Evolutionary conservation across 768 basidiomycete species (phyloP).

Genomic region (Suillus placidus): DNA sequence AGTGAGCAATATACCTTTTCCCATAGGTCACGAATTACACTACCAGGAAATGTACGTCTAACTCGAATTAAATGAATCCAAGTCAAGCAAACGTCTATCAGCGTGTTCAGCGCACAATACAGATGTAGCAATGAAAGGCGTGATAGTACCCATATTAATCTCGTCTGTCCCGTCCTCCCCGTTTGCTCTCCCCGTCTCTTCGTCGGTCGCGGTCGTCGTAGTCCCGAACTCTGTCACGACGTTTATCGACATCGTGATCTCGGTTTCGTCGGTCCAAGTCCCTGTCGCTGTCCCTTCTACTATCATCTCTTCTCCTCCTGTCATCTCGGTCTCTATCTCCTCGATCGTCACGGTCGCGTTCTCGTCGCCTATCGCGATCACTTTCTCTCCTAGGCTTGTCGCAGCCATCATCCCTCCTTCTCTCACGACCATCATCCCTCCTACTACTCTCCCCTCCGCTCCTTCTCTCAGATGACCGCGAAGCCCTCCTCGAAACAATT

Average conservation of each 20-base stretch:
- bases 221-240: constrained; percentile 36
- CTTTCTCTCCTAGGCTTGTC: background rate
- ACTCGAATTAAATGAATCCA: no score
- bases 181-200: background rate
- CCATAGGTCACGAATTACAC: no score
- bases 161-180: constrained; percentile 3
- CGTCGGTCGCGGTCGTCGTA: constrained; percentile 19
- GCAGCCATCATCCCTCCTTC: constrained; percentile 12
- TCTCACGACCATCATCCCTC: no score
- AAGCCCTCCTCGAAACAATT: constrained; percentile 42
- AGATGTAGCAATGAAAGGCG: background rate
- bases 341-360: constrained; percentile 36
- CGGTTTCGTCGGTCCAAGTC: constrained; percentile 33
- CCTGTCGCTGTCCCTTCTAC: constrained; percentile 30
- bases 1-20: no score
- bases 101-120: no score
- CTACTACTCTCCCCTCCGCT: constrained; percentile 17
- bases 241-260: constrained; percentile 24
- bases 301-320: constrained; percentile 26
- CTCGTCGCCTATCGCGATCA: constrained; percentile 30
- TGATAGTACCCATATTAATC: constrained; percentile 4
- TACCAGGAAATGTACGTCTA: no score
- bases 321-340: constrained; percentile 24
- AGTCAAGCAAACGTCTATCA: no score
- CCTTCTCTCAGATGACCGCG: constrained; percentile 48